These are phyloP conservation scores for Corylus americana DNA, from an alignment of 306 rosid species.

Conservation along the genomic window DNA sequence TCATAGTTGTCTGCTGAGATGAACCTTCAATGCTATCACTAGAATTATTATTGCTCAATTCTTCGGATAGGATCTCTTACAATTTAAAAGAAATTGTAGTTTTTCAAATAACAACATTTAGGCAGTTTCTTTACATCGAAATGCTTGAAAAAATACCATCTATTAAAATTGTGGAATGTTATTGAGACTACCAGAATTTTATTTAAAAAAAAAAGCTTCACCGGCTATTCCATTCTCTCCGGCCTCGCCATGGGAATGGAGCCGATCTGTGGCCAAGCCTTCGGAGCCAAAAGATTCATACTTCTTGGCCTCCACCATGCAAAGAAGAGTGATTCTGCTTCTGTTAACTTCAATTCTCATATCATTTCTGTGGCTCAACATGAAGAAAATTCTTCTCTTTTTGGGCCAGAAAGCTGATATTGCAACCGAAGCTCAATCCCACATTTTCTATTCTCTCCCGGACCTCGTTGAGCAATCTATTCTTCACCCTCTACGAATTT, in stretches of 20 bases:
- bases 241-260: constrained; percentile 97
- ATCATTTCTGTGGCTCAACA: constrained; percentile 63
- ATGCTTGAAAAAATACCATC: too few species aligned
- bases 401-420: constrained; percentile 70
- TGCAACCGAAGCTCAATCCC: constrained; percentile 64
- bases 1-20: too few species aligned
- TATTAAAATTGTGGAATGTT: too few species aligned
- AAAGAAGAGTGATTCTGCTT: constrained; percentile 65
- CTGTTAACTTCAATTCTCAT: constrained; percentile 57
- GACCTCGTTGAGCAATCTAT: constrained; percentile 78
- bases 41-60: too few species aligned
- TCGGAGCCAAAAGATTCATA: constrained; percentile 79
- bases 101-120: too few species aligned
- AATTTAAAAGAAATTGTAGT: too few species aligned
- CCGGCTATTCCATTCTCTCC: constrained; percentile 82
- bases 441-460: constrained; percentile 67
- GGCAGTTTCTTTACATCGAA: too few species aligned
- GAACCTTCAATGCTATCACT: too few species aligned
- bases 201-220: constrained; percentile 18
- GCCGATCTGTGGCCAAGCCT: constrained; percentile 93
- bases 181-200: too few species aligned
- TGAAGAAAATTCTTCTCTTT: constrained; percentile 53
- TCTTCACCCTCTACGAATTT: constrained; percentile 76
- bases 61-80: too few species aligned
- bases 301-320: constrained; percentile 69